phyloP scores from a whole-genome alignment of 2,329 filamentous ascomycete species.

The Colletotrichum chlorophyti region DNA sequence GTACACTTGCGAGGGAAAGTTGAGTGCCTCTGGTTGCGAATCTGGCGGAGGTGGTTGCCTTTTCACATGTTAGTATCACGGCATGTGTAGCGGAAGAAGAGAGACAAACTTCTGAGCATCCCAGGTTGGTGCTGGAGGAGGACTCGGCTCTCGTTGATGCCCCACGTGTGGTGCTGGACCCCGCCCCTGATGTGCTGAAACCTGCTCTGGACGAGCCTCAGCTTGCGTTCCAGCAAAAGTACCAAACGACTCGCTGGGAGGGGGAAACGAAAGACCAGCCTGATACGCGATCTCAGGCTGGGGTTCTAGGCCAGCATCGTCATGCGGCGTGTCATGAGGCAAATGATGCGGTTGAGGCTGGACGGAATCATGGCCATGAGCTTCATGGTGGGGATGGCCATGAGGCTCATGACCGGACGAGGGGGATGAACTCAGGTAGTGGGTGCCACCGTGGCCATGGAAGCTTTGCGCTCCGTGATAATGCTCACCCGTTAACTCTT shows the following conservation, averaged over 20 bases:
- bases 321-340: slow-evolving; percentile 12
- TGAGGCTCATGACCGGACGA: slow-evolving; percentile 15
- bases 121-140: slow-evolving; percentile 47
- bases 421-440: slow-evolving; percentile 34
- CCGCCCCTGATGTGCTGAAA: slow-evolving; percentile 29
- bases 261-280: slow-evolving; percentile 33
- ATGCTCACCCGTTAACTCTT: slow-evolving; percentile 41
- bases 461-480: slow-evolving; percentile 34
- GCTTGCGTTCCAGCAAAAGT: slow-evolving; percentile 53
- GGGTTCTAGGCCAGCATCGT: slow-evolving; percentile 30
- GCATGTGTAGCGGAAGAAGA: too few relatives aligned
- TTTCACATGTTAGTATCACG: slow-evolving; percentile 20
- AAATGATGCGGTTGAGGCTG: slow-evolving; percentile 24
- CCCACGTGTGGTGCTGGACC: slow-evolving; percentile 39
- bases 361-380: slow-evolving; percentile 21
- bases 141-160: slow-evolving; percentile 43
- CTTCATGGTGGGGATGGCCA: slow-evolving; percentile 28
- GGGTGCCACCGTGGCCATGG: slow-evolving; percentile 31
- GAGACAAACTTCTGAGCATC: slow-evolving; percentile 59
- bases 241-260: slow-evolving; percentile 41
- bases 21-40: slow-evolving; percentile 83
- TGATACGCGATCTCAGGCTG: slow-evolving; percentile 30
- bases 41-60: slow-evolving; percentile 69
- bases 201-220: slow-evolving; percentile 54
- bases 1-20: slow-evolving; percentile 82